Evolutionary conservation across 1,139 yeast species (phyloP), one percentile per base, ranked within the genome.

Genomic region (Meyerozyma elateridarum): DNA sequence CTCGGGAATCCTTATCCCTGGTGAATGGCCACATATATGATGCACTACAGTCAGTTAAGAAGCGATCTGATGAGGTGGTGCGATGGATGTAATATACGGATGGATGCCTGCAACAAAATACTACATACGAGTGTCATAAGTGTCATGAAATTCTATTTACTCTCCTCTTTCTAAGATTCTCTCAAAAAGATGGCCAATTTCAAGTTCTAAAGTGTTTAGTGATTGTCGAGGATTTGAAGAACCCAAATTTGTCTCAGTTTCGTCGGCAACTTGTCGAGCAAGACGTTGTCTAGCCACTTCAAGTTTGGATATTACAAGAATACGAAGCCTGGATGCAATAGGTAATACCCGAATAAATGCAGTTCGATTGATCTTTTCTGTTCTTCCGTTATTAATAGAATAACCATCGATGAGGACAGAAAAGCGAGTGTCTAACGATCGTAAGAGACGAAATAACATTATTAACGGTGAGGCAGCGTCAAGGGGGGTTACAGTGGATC

Each of bases 11-110:
- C 30, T 55, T 51, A 6, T 35, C 45, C 8, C 30, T 30, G n/a
- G 40, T 39, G 29, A 52, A 54, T n/a, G 57, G 58, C 58, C 58
- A 53, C 57, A 52, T 49, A 20, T 9, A 11, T n/a, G n/a, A n/a
- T n/a, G n/a, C n/a, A n/a, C n/a, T n/a, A n/a, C n/a, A n/a, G n/a
- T n/a, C n/a, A n/a, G n/a, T n/a, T n/a, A n/a, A n/a, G n/a, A n/a
- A n/a, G n/a, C n/a, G n/a, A n/a, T n/a, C n/a, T n/a, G n/a, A n/a
- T n/a, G n/a, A 12, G 28, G 28, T 29, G 32, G 17, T 15, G 32
- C 15, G 20, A n/a, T 15, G 33, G 5, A 14, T 15, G 22, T 19
- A 15, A 14, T 12, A 15, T 13, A 4, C 19, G 9, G n/a, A n/a
- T n/a, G n/a, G n/a, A n/a, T n/a, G n/a, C n/a, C n/a, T n/a, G n/a